These are phyloP conservation scores for Streptanthus diversifolius DNA, from an alignment of 345 rosid species.

Conservation along the genomic window DNA sequence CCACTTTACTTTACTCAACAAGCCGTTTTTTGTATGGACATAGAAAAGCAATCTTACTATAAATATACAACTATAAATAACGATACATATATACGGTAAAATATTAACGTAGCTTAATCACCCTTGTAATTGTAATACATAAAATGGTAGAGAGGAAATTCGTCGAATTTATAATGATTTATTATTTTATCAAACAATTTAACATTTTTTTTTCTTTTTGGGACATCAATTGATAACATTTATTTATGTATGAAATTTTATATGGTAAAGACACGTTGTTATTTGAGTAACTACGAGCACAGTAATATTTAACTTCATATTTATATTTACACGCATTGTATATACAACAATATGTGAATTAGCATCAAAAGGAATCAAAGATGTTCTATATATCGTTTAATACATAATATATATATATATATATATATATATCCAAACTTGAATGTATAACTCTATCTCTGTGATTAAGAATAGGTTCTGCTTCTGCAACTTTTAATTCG, in stretches of 20 bases:
- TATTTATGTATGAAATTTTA: neutral
- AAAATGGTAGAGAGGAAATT: neutral
- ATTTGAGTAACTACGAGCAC: neutral
- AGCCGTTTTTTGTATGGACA: slow-evolving; percentile 33
- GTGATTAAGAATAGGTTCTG: too few relatives aligned
- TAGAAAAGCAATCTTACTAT: slow-evolving; percentile 19
- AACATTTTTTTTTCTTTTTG: too few relatives aligned
- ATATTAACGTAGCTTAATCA: neutral
- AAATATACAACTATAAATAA: slow-evolving; percentile 14
- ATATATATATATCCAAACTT: neutral
- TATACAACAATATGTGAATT: neutral
- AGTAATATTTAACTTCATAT: neutral
- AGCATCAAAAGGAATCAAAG: neutral
- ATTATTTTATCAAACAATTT: neutral
- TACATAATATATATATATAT: too few relatives aligned
- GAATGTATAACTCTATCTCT: neutral
- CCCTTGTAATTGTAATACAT: neutral
- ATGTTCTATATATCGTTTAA: neutral
- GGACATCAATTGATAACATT: neutral
- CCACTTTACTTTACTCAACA: slow-evolving; percentile 33
- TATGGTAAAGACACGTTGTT: neutral
- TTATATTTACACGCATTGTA: neutral
- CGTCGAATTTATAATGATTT: neutral
- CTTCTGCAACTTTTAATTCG: neutral
- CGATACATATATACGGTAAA: neutral